These are phyloP conservation scores for Pseudogymnoascus sp. DNA, from an alignment of 2,329 filamentous ascomycete genomes.

Conservation along the genomic window DNA sequence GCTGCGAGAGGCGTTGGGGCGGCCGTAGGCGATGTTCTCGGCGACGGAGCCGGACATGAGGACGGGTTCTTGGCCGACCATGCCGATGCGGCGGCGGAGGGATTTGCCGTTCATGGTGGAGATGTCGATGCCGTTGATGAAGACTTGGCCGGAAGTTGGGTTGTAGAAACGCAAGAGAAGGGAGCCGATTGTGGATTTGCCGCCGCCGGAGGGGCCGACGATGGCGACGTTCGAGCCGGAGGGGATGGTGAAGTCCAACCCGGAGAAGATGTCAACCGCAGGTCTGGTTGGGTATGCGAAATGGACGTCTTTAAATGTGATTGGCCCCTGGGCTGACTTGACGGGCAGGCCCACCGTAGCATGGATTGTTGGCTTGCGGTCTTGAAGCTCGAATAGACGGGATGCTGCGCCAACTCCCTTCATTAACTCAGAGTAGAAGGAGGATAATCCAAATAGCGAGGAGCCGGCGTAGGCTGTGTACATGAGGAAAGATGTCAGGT, in stretches of 20 bases:
- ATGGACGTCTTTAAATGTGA: conserved; percentile 75
- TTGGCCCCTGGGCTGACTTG: conserved; percentile 75
- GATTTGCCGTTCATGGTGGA: conserved; percentile 87
- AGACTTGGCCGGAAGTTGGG: conserved; percentile 68
- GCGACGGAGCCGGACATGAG: conserved; percentile 80
- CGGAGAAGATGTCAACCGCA: conserved; percentile 83
- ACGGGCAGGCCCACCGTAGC: conserved; percentile 77
- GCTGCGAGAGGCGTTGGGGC: conserved; percentile 65
- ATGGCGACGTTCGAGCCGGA: conserved; percentile 93
- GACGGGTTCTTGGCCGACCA: conserved; percentile 93
- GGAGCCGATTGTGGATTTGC: conserved; percentile 93
- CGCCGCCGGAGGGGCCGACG: conserved; percentile 90
- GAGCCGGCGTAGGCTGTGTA: conserved; percentile 84
- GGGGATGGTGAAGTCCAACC: conserved; percentile 82
- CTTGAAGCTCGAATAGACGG: conserved; percentile 90
- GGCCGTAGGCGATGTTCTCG: conserved; percentile 88
- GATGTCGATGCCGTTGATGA: conserved; percentile 79
- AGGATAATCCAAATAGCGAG: conserved; percentile 86
- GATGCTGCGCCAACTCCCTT: conserved; percentile 97
- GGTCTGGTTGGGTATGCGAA: conserved; percentile 94
- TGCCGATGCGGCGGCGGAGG: conserved; percentile 81
- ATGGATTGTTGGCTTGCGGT: conserved; percentile 78
- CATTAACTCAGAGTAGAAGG: conserved; percentile 98
- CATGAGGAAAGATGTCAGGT: conserved; percentile 96
- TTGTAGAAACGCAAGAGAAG: conserved; percentile 87